Evolutionary conservation across 768 basidiomycete species (phyloP).

Genomic region (Tremella yokohamensis): DNA sequence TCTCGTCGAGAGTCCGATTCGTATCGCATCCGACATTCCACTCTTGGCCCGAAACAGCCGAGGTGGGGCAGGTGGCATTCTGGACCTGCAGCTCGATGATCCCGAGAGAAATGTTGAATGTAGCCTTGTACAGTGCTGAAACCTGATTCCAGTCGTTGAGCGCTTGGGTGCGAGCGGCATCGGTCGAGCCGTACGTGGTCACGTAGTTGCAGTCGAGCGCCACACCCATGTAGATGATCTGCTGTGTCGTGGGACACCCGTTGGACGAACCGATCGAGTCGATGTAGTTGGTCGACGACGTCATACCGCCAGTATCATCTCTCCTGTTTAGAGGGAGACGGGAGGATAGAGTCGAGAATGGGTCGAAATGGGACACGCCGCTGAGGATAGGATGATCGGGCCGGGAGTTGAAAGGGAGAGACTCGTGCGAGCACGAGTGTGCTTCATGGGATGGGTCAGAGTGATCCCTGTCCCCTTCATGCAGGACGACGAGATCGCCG

Average conservation of each 20-base stretch:
- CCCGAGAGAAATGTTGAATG: slow-evolving; percentile 80
- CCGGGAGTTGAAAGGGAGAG: slow-evolving; percentile 64
- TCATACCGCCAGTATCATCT: slow-evolving; percentile 40
- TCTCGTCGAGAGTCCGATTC: slow-evolving; percentile 61
- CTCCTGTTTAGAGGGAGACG: slow-evolving; percentile 5
- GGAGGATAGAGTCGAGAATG: neutral
- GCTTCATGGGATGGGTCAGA: slow-evolving; percentile 52
- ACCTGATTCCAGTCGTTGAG: slow-evolving; percentile 69
- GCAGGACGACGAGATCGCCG: slow-evolving; percentile 64
- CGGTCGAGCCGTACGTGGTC: slow-evolving; percentile 60
- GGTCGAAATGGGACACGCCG: slow-evolving; percentile 4
- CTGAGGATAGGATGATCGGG: slow-evolving; percentile 52
- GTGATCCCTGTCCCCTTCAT: slow-evolving; percentile 66
- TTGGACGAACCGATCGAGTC: slow-evolving; percentile 63
- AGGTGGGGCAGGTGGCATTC: slow-evolving; percentile 63
- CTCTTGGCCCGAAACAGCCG: slow-evolving; percentile 56
- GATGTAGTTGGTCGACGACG: slow-evolving; percentile 59
- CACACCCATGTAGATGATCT: slow-evolving; percentile 76
- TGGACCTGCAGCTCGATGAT: slow-evolving; percentile 76
- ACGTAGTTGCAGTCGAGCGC: slow-evolving; percentile 83
- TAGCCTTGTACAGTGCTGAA: slow-evolving; percentile 55
- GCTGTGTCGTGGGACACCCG: slow-evolving; percentile 71
- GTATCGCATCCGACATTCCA: slow-evolving; percentile 72
- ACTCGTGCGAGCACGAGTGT: slow-evolving; percentile 68
- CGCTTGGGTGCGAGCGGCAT: slow-evolving; percentile 70